Conservation (phyloP, 768 basidiomycete genomes). For the Boletus eberwhitei region DNA sequence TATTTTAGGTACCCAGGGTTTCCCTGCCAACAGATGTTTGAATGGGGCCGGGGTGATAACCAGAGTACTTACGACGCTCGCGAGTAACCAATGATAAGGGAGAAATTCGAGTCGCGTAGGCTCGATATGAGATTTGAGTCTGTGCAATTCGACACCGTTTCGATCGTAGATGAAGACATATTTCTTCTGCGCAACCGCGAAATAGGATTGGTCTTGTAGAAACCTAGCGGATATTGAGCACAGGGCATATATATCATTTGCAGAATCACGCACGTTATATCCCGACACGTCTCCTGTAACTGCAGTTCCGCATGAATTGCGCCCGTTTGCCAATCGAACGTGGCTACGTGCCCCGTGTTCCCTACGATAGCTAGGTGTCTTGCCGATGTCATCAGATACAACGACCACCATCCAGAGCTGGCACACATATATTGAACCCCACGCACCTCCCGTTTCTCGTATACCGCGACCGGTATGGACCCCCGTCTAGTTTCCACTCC, state of each 20-base stretch:
- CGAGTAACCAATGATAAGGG: constrained; percentile 94
- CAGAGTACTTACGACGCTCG: constrained; percentile 60
- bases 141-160: constrained; percentile 89
- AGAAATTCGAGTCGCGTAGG: constrained; percentile 88
- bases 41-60: background rate
- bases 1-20: constrained; percentile 92
- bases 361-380: constrained; percentile 89
- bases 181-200: constrained; percentile 94
- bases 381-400: background rate
- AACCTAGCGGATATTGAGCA: constrained; percentile 48
- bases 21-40: constrained; percentile 44
- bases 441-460: constrained; percentile 86
- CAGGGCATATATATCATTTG: background rate
- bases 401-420: background rate
- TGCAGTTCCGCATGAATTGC: constrained; percentile 85
- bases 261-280: constrained; percentile 69
- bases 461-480: constrained; percentile 81
- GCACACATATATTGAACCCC: background rate
- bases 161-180: constrained; percentile 96
- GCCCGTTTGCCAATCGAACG: constrained; percentile 92
- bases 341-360: constrained; percentile 79
- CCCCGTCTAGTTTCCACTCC: constrained; percentile 81
- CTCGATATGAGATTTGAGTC: constrained; percentile 80
- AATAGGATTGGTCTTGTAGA: constrained; percentile 88
- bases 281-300: constrained; percentile 84